Evolutionary conservation across 371 early-diverging fungal genomes (phyloP), one percentile per base, ranked within the genome.

Genomic region (Mycotypha africana): DNA sequence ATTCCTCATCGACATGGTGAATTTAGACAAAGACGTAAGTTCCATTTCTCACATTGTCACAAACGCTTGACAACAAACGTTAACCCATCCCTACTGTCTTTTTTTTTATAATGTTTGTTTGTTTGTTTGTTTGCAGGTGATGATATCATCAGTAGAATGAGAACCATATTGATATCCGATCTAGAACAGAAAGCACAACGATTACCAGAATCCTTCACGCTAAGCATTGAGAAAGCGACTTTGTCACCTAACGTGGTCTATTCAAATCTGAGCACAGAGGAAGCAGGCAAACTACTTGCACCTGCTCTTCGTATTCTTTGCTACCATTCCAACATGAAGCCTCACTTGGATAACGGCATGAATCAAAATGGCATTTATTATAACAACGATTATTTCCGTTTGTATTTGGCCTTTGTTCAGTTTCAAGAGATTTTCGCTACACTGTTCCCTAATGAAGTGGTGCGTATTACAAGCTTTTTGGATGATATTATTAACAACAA

Each of bases 331-430:
- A 69, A 66, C 20, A 63, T 66, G 67, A 73, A 73, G 31, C 74
- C 74, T 1, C 74, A 73, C 47, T 37, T 66, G 32, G 69, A 66
- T 34, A 69, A 64, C 17, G 74, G 74, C 21, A 73, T 73, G 74
- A 73, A 73, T 38, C 69, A 69, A 50, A 69, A 73, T 33, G 74
- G 74, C 20, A 73, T 73, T 10, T 73, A 69, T 28, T 73, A 73
- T 42, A 73, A 73, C 25, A 53, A 53, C 20, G 74, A 73, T 37
- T 73, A 73, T 32, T 73, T 62, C 38, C 42, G 67, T 12, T 50
- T 73, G 9, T 73, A 64, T 23, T 40, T 69, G 36, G 74, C 74
- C 2, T 73, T 73, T 62, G 65, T 51, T 14, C 70, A 73, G 30
- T 73, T 73, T 25, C 70, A 66, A 46, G 21, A 34, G 9, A 49